Evolutionary conservation across 2,329 filamentous ascomycete species (phyloP), one percentile per base, ranked within the genome.

Genomic region (Zalaria sp.): DNA sequence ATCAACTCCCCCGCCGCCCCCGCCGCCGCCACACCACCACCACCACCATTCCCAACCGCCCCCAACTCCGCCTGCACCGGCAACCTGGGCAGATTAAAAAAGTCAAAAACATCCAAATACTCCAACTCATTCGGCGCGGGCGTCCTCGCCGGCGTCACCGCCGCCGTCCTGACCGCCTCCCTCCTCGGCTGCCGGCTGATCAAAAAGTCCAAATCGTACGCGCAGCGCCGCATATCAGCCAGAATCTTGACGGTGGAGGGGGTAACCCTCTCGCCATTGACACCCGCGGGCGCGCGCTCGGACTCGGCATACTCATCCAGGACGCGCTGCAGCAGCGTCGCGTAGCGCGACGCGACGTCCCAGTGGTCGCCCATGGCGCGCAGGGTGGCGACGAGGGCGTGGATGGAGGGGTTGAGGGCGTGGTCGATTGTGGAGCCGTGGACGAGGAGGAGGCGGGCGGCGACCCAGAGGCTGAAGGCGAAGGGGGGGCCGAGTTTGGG

Each of bases 381-480:
- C 6, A 95, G 72, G 0, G 82, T 84, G 43, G 87, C 81, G 36
- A 94, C 84, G 34, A 94, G 83, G 47, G 88, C 79, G 27, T 77
- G 69, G 34, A 94, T 84, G 47, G 86, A 82, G 1, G 82, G 77
- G 43, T 83, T 83, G 32, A 93, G 70, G 47, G 82, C 83, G 57
- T 83, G 83, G 50, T 91, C 84, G 42, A 93, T 86, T 0, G 87
- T 93, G 5, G 84, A 91, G 26, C 86, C 86, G 58, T 94, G 87
- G 3, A 95, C 88, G 5, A 94, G 77, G 4, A 93, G 69, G 3
- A 94, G 71, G 3, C 88, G 80, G 4, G 88, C 86, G 3, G 84
- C 86, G 10, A 94, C 88, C 88, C 88, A 94, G 2, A 94, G 69
- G 0, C 84, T 87, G 56, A 94, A 95, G 3, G 87, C 87, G 57